These are phyloP conservation scores for Pseudonitzschia delicatissima DNA, from an alignment of 108 stramenopile species.

Conservation along the genomic window DNA sequence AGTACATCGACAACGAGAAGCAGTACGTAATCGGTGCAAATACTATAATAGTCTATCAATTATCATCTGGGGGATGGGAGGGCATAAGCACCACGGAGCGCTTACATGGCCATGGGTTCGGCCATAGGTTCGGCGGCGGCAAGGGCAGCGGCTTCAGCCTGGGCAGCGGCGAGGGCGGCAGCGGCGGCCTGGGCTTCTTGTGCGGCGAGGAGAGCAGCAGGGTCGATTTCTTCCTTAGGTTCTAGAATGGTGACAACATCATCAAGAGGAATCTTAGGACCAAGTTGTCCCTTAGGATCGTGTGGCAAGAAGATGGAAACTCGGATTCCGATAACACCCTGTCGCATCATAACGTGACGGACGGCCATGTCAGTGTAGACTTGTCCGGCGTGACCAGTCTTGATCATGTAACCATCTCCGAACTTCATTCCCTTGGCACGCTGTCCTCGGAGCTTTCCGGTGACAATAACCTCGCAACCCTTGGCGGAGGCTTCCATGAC, in stretches of 20 bases:
- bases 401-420: conserved; percentile 99
- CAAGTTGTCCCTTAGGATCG: conserved; percentile 88
- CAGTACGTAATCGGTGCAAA: conserved; percentile 2
- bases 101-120: conserved; percentile 9
- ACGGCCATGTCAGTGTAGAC: conserved; percentile 98
- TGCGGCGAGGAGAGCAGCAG: conserved; percentile 62
- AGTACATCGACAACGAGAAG: conserved; percentile 2
- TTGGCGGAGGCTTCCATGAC: conserved; percentile 99
- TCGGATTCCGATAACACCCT: conserved; percentile 99
- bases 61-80: background rate
- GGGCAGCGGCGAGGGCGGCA: conserved; percentile 38
- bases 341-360: conserved; percentile 99
- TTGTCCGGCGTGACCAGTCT: conserved; percentile 97
- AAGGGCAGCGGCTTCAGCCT: conserved; percentile 4
- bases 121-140: conserved; percentile 7
- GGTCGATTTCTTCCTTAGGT: conserved; percentile 83
- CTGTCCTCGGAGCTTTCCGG: conserved; percentile 99
- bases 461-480: conserved; percentile 99
- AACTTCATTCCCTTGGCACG: conserved; percentile 99
- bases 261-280: conserved; percentile 89
- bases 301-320: conserved; percentile 98
- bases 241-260: conserved; percentile 92
- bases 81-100: background rate
- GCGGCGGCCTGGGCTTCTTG: conserved; percentile 57
- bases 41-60: background rate